A percentile compares a stretch with the other conserved stretches of the same genome.
Conservation (phyloP, 1,284 basidiomycete genomes). For the Cryptococcus hybrid region DNA sequence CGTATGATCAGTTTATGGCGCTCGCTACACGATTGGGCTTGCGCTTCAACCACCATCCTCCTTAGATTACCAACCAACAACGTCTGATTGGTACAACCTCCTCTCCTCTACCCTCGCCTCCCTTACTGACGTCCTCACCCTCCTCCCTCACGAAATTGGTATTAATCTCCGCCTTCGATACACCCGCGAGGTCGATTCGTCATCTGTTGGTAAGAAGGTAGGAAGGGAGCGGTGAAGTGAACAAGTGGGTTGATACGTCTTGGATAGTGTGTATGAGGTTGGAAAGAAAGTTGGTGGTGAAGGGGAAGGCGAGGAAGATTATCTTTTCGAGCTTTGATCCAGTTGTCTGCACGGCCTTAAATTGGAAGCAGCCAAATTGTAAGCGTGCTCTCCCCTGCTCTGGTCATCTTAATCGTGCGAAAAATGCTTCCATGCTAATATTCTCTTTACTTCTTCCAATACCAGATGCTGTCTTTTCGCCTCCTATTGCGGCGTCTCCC, state of each 20-base stretch:
- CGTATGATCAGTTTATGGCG: slow-evolving; percentile 70
- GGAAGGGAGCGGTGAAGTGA: slow-evolving; percentile 62
- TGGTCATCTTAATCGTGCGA: not conserved
- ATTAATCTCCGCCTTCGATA: slow-evolving; percentile 78
- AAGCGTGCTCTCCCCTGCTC: slow-evolving; percentile 51
- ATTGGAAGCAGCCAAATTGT: slow-evolving; percentile 99
- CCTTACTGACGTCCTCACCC: slow-evolving; percentile 69
- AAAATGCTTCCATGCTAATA: not conserved
- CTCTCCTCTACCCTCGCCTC: slow-evolving; percentile 64
- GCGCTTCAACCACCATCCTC: slow-evolving; percentile 37
- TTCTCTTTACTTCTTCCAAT: not conserved
- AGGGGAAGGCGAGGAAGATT: slow-evolving; percentile 59
- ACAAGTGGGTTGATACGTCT: slow-evolving; percentile 69
- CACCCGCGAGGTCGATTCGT: slow-evolving; percentile 53
- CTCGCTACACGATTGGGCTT: slow-evolving; percentile 59
- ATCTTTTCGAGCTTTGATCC: slow-evolving; percentile 87
- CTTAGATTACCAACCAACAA: not conserved
- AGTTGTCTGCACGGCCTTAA: slow-evolving; percentile 70
- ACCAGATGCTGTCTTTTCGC: slow-evolving; percentile 94
- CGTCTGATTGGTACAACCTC: slow-evolving; percentile 59
- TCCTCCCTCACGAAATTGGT: slow-evolving; percentile 70
- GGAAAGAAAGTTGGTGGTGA: slow-evolving; percentile 44
- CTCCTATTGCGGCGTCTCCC: slow-evolving; percentile 73
- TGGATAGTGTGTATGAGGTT: slow-evolving; percentile 61
- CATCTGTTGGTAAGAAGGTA: slow-evolving; percentile 50